Evolutionary conservation across 768 basidiomycete genomes (phyloP).

Genomic region (Cyclocybe aegerita): DNA sequence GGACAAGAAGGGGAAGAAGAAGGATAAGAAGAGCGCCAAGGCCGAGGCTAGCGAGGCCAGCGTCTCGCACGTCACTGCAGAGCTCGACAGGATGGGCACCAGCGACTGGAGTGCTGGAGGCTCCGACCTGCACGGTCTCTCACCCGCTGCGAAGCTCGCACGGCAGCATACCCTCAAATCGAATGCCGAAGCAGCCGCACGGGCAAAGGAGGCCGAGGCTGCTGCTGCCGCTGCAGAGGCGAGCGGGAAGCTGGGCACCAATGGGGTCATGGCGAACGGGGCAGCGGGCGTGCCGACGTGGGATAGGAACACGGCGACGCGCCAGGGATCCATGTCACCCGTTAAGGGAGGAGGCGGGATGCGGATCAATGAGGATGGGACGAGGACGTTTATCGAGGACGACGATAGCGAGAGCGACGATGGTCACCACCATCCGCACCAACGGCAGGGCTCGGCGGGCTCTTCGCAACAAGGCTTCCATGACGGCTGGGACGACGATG

Average conservation of each 20-base stretch:
- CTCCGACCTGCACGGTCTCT: slow-evolving; percentile 67
- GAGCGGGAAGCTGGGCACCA: slow-evolving; percentile 22
- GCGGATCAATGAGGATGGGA: slow-evolving; percentile 65
- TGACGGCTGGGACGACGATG: slow-evolving; percentile 77
- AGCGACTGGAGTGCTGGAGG: slow-evolving; percentile 60
- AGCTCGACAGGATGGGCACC: slow-evolving; percentile 62
- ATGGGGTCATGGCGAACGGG: slow-evolving; percentile 10
- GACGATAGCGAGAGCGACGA: slow-evolving; percentile 65
- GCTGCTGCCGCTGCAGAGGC: slow-evolving; percentile 25
- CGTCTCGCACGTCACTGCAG: slow-evolving; percentile 81
- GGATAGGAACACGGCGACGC: slow-evolving; percentile 80
- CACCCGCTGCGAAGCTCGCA: slow-evolving; percentile 88
- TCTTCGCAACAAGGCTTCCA: slow-evolving; percentile 39
- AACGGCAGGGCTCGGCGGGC: background rate
- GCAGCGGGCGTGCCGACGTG: slow-evolving; percentile 57
- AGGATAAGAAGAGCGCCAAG: slow-evolving; percentile 62
- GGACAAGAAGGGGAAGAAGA: slow-evolving; percentile 31
- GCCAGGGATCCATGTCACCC: slow-evolving; percentile 46
- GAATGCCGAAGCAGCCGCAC: slow-evolving; percentile 76
- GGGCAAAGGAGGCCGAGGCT: slow-evolving; percentile 44
- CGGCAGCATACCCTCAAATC: slow-evolving; percentile 90
- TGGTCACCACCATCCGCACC: slow-evolving; percentile 27
- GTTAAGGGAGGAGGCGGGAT: slow-evolving; percentile 36
- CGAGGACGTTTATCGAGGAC: slow-evolving; percentile 64
- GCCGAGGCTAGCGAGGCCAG: slow-evolving; percentile 66